These are phyloP conservation scores for Alternaria conjuncta DNA, from an alignment of 2,329 filamentous ascomycete genomes.

Conservation along the genomic window DNA sequence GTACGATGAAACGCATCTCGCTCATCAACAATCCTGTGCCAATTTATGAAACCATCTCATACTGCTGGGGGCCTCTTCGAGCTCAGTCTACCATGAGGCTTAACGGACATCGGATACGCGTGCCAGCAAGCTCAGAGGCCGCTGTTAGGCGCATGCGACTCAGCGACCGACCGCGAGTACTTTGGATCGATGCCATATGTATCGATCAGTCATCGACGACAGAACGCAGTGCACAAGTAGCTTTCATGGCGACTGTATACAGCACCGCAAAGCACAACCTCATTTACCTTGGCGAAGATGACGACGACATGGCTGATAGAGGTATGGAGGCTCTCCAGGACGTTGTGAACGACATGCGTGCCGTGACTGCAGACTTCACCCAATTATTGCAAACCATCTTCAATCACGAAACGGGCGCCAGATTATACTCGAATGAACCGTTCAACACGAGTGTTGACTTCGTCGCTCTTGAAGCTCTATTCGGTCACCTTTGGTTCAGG, in stretches of 20 bases:
- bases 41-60: background rate
- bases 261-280: background rate
- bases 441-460: accelerated
- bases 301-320: background rate
- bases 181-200: background rate
- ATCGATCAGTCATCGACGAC: background rate
- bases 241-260: accelerated
- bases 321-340: background rate
- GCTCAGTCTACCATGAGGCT: accelerated
- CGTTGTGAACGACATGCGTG: background rate
- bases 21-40: accelerated
- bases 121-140: background rate
- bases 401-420: accelerated
- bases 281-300: background rate
- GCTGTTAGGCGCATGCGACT: background rate
- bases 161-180: background rate
- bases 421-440: accelerated
- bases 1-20: background rate
- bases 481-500: background rate
- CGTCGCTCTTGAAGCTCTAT: background rate
- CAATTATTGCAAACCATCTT: accelerated
- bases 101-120: accelerated
- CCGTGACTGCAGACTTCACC: accelerated
- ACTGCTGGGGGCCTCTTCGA: background rate
- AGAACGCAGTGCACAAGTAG: background rate